Percentiles rank a stretch among this genome's conserved stretches.
Conservation (phyloP, 106 monocot species). For the Phalaenopsis aphrodite region DNA sequence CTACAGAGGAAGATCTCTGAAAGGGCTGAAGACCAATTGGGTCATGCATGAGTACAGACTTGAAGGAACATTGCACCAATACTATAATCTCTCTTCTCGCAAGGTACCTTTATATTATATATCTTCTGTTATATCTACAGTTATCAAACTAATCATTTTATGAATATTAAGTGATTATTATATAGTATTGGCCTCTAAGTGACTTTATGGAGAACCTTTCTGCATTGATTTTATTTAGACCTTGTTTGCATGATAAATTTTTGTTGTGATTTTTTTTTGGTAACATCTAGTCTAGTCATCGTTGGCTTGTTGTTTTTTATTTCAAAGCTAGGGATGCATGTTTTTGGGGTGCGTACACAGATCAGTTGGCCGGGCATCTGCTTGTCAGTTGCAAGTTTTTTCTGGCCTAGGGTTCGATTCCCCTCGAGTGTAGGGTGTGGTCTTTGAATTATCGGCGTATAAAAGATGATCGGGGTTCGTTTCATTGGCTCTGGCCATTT, state of each 20-base stretch:
- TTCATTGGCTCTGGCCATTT: no score
- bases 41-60: conserved; percentile 76
- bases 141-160: background rate
- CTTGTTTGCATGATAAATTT: no score
- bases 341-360: no score
- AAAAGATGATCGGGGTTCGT: no score
- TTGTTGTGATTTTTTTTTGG: no score
- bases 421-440: no score
- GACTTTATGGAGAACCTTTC: no score
- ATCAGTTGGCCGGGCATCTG: background rate
- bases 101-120: background rate
- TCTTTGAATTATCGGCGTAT: no score
- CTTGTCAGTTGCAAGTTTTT: background rate
- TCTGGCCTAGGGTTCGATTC: no score
- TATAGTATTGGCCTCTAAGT: no score
- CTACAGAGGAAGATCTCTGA: conserved; percentile 64
- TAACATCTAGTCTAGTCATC: background rate
- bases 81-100: background rate
- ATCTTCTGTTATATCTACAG: background rate
- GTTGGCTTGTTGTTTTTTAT: background rate
- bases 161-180: no score
- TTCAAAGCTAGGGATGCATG: background rate
- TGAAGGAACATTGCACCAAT: conserved; percentile 21
- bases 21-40: conserved; percentile 61
- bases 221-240: no score